phyloP scores from a whole-genome alignment of 148 eudicot species.

The Pharnaceum exiguum region DNA sequence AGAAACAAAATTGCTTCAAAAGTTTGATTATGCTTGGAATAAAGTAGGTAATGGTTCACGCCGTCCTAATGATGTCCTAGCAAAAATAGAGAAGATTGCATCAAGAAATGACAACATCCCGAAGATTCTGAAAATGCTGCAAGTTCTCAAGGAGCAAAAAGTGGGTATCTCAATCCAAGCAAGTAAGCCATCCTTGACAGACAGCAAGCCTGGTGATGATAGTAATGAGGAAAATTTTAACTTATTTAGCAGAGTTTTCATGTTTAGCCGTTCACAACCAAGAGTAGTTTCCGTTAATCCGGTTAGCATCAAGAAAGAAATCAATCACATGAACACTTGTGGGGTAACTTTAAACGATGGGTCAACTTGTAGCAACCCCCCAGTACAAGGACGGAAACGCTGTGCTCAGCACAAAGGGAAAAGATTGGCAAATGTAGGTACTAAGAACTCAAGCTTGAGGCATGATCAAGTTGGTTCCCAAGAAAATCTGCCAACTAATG shows the following conservation, averaged over 20 bases:
- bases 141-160: constrained; percentile 33
- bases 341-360: constrained; percentile 57
- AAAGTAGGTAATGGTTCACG: constrained; percentile 65
- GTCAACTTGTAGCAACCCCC: constrained; percentile 36
- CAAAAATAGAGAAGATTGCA: constrained; percentile 35
- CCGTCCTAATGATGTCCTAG: constrained; percentile 53
- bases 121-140: constrained; percentile 38
- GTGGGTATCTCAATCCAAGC: constrained; percentile 59
- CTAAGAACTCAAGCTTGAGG: not conserved
- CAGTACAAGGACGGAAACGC: constrained; percentile 58
- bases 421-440: constrained; percentile 30
- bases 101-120: constrained; percentile 17
- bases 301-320: constrained; percentile 10
- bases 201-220: constrained; percentile 19
- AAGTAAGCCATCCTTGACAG: constrained; percentile 18
- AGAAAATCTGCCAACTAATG: not conserved
- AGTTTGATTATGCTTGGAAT: constrained; percentile 93
- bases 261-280: constrained; percentile 56
- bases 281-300: constrained; percentile 30
- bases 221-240: constrained; percentile 10
- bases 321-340: constrained; percentile 29
- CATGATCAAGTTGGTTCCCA: not conserved
- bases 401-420: constrained; percentile 62
- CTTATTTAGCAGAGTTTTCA: constrained; percentile 40
- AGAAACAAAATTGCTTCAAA: constrained; percentile 62